Percentiles rank a stretch among this genome's conserved stretches.
Evolutionary conservation across 768 basidiomycete species (phyloP).

Genomic region (Gloeostereum incarnatum): DNA sequence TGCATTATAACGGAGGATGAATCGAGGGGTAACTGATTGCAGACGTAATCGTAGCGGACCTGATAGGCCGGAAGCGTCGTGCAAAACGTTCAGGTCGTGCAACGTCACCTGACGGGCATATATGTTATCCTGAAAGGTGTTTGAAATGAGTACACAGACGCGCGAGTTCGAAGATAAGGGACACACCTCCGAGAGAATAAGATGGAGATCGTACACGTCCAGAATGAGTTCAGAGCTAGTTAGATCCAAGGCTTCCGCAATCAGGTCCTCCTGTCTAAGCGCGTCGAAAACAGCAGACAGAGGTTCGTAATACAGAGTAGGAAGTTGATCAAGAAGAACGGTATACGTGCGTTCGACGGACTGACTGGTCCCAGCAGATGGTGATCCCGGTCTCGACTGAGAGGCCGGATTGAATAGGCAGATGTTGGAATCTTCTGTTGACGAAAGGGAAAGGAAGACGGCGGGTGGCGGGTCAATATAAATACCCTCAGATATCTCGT

Average conservation of each 20-base stretch:
- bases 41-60: slow-evolving; percentile 59
- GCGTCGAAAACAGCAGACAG: slow-evolving; percentile 62
- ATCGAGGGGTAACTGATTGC: slow-evolving; percentile 40
- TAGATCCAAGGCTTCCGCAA: slow-evolving; percentile 36
- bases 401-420: slow-evolving; percentile 50
- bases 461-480: slow-evolving; percentile 72
- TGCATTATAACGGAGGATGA: slow-evolving; percentile 55
- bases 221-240: slow-evolving; percentile 55
- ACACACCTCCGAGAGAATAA: slow-evolving; percentile 57
- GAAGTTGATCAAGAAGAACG: slow-evolving; percentile 52
- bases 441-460: slow-evolving; percentile 41
- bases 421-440: slow-evolving; percentile 27
- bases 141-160: slow-evolving; percentile 1
- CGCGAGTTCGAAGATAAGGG: slow-evolving; percentile 1
- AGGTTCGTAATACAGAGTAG: slow-evolving; percentile 74
- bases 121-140: slow-evolving; percentile 47
- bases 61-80: slow-evolving; percentile 51
- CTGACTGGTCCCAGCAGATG: slow-evolving; percentile 11
- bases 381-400: slow-evolving; percentile 16
- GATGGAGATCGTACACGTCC: slow-evolving; percentile 61
- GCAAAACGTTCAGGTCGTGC: slow-evolving; percentile 63
- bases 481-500: slow-evolving; percentile 55
- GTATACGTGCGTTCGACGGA: slow-evolving; percentile 12
- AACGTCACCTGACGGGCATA: slow-evolving; percentile 60
- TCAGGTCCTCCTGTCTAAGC: slow-evolving; percentile 50